Evolutionary conservation across 1,284 basidiomycete species (phyloP), one percentile per base, ranked within the genome.

Genomic region (Cutaneotrichosporon cavernicola): DNA sequence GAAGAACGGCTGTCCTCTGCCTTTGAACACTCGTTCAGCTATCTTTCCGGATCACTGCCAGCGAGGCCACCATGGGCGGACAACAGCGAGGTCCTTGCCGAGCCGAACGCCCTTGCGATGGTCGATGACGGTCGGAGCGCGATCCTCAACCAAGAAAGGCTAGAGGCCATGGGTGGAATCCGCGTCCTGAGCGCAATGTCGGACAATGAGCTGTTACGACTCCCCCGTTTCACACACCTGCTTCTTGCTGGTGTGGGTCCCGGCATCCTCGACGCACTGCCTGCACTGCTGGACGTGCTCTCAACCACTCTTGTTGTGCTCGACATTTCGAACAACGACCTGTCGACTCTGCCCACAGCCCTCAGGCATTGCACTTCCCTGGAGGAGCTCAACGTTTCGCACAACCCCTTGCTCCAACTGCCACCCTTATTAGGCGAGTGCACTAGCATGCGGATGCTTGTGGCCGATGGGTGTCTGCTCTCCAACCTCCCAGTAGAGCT

Each of bases 381-480:
- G 47, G 94, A 98, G 77, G 97, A 99, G 81, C 85, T 99, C 61
- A 97, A 98, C 76, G 85, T 99, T 60, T 92, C 92, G 14, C 88
- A 87, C 61, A 99, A 99, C 78, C 90, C 90, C 0, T 84, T 98
- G 52, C 87, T 90, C 56, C 87, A 88, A 21, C 83, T 97, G 32
- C 94, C 95, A 10, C 83, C 88, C 32, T 94, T 93, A 79, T 83
- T 97, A 47, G 86, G 88, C 36, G 85, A 89, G 65, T 84, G 98
- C 31, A 81, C 82, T 7, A 87, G 87, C 66, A 85, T 99, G 58
- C 88, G 91, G 50, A 89, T 98, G 65, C 84, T 99, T 71, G 90
- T 92, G 59, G 91, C 91, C 32, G 96, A 99, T 81, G 86, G 87
- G 4, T 96, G 92, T 68, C 89, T 89, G 10, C 86, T 97, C 67